phyloP scores from a whole-genome alignment of 31 red algal species.

The Asparagopsis taxiformis region DNA sequence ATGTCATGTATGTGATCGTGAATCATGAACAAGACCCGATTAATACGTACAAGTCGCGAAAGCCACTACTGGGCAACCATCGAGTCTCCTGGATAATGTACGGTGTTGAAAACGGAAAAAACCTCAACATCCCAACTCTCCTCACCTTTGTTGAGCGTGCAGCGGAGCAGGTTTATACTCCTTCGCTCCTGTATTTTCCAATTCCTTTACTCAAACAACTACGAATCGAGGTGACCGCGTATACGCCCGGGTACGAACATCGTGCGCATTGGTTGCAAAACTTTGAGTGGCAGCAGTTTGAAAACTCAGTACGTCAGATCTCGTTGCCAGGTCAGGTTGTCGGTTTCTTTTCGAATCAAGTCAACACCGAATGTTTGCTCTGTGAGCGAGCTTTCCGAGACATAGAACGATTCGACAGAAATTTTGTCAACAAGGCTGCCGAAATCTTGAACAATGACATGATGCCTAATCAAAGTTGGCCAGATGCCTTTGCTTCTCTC shows the following conservation, averaged over 20 bases:
- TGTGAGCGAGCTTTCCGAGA: conserved; percentile 47
- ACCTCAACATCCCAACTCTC: conserved; percentile 14
- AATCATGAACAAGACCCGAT: conserved; percentile 34
- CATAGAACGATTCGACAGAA: conserved; percentile 24
- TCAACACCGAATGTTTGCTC: conserved; percentile 38
- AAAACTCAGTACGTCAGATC: conserved; percentile 24
- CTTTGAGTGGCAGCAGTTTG: conserved; percentile 55
- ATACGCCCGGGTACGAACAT: conserved; percentile 51
- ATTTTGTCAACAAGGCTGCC: conserved; percentile 28
- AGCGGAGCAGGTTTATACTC: conserved; percentile 41
- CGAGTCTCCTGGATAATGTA: conserved; percentile 24
- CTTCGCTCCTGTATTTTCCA: conserved; percentile 47
- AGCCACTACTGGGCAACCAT: conserved; percentile 18
- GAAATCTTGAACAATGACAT: conserved; percentile 30
- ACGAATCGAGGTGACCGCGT: conserved; percentile 38
- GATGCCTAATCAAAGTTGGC: conserved; percentile 35
- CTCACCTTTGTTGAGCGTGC: conserved; percentile 35
- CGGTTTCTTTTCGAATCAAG: conserved; percentile 50
- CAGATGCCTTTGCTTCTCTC: conserved; percentile 6
- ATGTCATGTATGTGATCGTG: conserved; percentile 44
- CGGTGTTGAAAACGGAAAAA: conserved; percentile 18
- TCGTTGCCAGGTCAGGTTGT: conserved; percentile 35
- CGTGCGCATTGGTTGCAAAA: conserved; percentile 49
- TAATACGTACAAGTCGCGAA: conserved; percentile 6
- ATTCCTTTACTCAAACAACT: conserved; percentile 38